A percentile compares a stretch with the other conserved stretches of the same genome.
Conservation (phyloP, 768 basidiomycete genomes). For the Rhodotorula graminis region DNA sequence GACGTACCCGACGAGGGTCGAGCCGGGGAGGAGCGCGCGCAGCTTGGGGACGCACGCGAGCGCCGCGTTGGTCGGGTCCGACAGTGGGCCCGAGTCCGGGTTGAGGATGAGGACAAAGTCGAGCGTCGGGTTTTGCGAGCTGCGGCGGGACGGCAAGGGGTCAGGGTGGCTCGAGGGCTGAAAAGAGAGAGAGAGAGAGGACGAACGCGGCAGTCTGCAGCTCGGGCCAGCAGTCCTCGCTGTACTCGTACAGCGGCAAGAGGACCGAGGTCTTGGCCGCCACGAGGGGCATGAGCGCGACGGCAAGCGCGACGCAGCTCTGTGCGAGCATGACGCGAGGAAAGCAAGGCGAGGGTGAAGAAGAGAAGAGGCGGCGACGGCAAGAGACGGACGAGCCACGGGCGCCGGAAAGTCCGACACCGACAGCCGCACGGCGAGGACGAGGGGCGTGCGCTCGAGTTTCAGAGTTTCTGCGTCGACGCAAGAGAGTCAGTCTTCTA, state of each 20-base stretch:
- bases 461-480: no score
- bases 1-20: conserved; percentile 16
- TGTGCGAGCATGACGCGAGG: no score
- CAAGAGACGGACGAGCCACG: no score
- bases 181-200: no score
- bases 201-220: conserved; percentile 14
- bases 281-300: background rate
- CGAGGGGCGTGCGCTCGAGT: no score
- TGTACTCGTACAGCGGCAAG: conserved; percentile 13
- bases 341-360: no score
- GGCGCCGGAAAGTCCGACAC: no score
- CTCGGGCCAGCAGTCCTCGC: conserved; percentile 11
- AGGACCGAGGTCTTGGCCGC: conserved; percentile 2
- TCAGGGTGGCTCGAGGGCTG: background rate
- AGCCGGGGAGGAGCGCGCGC: background rate
- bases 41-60: conserved; percentile 14
- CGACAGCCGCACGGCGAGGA: no score
- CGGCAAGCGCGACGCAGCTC: background rate
- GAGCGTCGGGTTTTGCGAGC: conserved; percentile 3
- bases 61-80: background rate
- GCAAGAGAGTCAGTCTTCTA: no score
- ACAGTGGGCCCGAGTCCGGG: conserved; percentile 10
- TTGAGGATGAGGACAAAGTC: conserved; percentile 15
- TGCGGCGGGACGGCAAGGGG: background rate
- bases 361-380: no score